Evolutionary conservation across 805 yeast genomes (phyloP), one percentile per base, ranked within the genome.

Genomic region (Candida railenensis): DNA sequence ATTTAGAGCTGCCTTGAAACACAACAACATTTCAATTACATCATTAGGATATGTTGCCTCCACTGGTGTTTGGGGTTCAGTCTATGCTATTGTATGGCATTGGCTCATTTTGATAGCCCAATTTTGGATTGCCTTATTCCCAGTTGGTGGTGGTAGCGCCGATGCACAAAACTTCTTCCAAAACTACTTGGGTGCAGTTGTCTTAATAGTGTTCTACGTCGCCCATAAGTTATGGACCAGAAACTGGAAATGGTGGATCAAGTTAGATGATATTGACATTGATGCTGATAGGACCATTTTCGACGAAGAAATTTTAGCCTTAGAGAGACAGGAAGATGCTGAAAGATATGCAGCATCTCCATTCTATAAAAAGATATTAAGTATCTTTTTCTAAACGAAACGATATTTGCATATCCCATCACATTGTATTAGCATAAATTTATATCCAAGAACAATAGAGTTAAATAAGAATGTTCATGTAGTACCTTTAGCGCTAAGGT

Each of bases 41-140:
- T 55, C 66, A 7, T 61, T 67, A 48, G 72, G 71, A 3, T 68
- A 66, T 39, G 63, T 59, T 28, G 59, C 74, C 2, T 63, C 69
- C 21, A 73, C 77, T 8, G 77, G 76, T 22, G 61, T 65, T 19
- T 53, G 59, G 53, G 77, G 77, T 11, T 70, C 76, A 3, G 57
- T 55, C 43, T 68, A 66, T 42, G 67, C 71, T 12, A 53, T 66
- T 41, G 46, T 54, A 3, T 61, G 65, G 56, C 65, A 62, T 51
- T 39, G 53, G 12, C 60, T 71, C 43, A 63, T 71, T 43, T 60
- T 71, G 52, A 56, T 71, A 45, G 74, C 71, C 20, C 76, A 71
- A 54, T 71, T 71, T 55, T 71, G 74, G 74, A 70, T 71, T 41
- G 73, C 76, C 3, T 66, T 71, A 46, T 71, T 51, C 61, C 77